Evolutionary conservation across 352 stramenopile species (phyloP).

Genomic region (Phytopythium boreale): DNA sequence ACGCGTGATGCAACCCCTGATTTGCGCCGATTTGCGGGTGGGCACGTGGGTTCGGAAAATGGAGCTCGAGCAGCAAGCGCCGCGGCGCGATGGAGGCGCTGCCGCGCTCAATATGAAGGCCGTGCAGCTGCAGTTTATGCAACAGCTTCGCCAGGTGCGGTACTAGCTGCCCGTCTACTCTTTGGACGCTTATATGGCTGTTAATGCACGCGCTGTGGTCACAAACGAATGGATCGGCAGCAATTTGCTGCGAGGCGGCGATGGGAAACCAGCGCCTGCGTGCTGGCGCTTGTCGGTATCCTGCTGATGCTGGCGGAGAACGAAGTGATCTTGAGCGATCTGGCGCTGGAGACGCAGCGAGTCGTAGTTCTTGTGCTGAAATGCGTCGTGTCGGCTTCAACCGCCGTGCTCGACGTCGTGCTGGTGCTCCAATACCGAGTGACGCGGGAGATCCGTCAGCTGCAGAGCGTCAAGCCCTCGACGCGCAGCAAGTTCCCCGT

Average conservation of each 20-base stretch:
- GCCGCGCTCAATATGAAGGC: conserved; percentile 2
- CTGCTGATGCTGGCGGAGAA: conserved; percentile 72
- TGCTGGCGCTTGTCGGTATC: conserved; percentile 41
- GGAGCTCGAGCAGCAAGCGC: conserved; percentile 6
- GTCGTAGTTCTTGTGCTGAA: conserved; percentile 33
- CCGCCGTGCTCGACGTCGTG: conserved; percentile 34
- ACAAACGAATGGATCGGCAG: conserved; percentile 14
- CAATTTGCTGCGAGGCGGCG: conserved; percentile 44
- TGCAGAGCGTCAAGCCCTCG: conserved; percentile 42
- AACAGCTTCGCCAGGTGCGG: conserved; percentile 12
- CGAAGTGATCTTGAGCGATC: conserved; percentile 35
- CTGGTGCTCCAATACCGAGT: conserved; percentile 51
- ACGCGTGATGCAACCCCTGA: neutral
- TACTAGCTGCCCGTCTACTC: neutral
- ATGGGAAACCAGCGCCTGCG: conserved; percentile 52
- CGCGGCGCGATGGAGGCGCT: conserved; percentile 4
- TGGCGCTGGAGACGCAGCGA: neutral
- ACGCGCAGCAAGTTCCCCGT: conserved; percentile 22
- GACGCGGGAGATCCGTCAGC: conserved; percentile 41
- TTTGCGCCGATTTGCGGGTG: neutral
- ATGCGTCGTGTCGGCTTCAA: conserved; percentile 27
- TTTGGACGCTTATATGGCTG: neutral
- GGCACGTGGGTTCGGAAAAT: conserved; percentile 6
- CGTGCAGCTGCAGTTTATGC: conserved; percentile 20
- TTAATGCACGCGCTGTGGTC: neutral